Evolutionary conservation across 2,329 filamentous ascomycete species (phyloP).

Genomic region (Chaetomium globosum): DNA sequence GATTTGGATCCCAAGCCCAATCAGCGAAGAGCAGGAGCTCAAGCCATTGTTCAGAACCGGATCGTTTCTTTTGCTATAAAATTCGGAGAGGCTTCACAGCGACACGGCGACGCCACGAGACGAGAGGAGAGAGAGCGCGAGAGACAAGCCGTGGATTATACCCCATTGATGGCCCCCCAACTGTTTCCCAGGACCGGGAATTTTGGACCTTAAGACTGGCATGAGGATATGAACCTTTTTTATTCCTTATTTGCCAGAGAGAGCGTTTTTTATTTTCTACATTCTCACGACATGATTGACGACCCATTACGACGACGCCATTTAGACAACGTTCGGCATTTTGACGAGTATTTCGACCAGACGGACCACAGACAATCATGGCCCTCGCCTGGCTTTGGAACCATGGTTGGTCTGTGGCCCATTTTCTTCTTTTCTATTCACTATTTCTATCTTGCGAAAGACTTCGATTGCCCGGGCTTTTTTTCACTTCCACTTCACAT

Average conservation of each 20-base stretch:
- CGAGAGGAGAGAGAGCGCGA: constrained; percentile 2
- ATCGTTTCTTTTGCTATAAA: constrained; percentile 38
- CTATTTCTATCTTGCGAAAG: constrained; percentile 22
- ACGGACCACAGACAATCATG: background rate
- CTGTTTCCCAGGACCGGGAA: constrained; percentile 19
- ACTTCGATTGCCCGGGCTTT: constrained; percentile 18
- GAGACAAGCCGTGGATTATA: constrained; percentile 35
- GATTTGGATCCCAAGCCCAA: constrained; percentile 21
- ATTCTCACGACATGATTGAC: constrained; percentile 32
- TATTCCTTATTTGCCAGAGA: background rate
- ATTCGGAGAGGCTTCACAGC: constrained; percentile 45
- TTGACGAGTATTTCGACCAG: constrained; percentile 23
- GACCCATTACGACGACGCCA: constrained; percentile 30
- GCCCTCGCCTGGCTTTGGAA: background rate
- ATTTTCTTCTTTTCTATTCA: constrained; percentile 16
- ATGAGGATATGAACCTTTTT: constrained; percentile 25
- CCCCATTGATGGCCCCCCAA: constrained; percentile 33
- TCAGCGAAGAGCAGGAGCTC: constrained; percentile 22
- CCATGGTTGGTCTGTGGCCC: background rate
- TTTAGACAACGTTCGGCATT: constrained; percentile 24
- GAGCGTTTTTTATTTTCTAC: constrained; percentile 2
- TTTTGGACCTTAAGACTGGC: constrained; percentile 11
- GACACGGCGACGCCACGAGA: constrained; percentile 27
- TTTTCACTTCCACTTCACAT: background rate
- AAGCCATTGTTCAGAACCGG: constrained; percentile 19